Conservation (phyloP, 768 basidiomycete genomes). For the Suillus plorans region DNA sequence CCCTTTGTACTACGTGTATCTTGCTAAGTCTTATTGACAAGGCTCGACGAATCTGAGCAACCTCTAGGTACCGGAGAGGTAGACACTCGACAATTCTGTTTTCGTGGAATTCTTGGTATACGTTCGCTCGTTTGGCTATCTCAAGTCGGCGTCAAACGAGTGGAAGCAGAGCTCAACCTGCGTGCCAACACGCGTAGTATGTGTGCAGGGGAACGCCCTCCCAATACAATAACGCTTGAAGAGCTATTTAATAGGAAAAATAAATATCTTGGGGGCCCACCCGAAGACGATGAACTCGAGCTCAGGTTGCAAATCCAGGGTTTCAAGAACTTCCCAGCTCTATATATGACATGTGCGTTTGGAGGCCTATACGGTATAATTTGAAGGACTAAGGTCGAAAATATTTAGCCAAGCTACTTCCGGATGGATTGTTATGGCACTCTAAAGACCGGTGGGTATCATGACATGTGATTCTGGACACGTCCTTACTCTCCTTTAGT, state of each 20-base stretch:
- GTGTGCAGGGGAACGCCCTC: slow-evolving; percentile 16
- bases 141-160: slow-evolving; percentile 35
- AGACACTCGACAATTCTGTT: slow-evolving; percentile 38
- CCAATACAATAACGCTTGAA: slow-evolving; percentile 35
- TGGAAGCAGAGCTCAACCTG: slow-evolving; percentile 46
- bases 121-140: slow-evolving; percentile 50
- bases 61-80: slow-evolving; percentile 28
- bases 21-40: slow-evolving; percentile 19
- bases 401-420: slow-evolving; percentile 25
- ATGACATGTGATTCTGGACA: background rate
- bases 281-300: slow-evolving; percentile 14
- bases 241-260: slow-evolving; percentile 30
- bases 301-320: slow-evolving; percentile 46
- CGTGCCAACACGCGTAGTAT: slow-evolving; percentile 34
- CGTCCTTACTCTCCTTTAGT: slow-evolving; percentile 25
- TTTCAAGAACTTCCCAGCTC: slow-evolving; percentile 38
- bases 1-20: background rate
- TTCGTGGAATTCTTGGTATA: slow-evolving; percentile 53
- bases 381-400: background rate
- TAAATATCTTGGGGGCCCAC: slow-evolving; percentile 8
- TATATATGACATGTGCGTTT: slow-evolving; percentile 40
- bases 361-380: background rate
- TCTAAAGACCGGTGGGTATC: slow-evolving; percentile 29
- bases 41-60: slow-evolving; percentile 50
- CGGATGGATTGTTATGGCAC: slow-evolving; percentile 32